A percentile compares a stretch with the other conserved stretches of the same genome.
phyloP scores from a whole-genome alignment of 179 eudicot species.

The Sideroxylon spinosum region DNA sequence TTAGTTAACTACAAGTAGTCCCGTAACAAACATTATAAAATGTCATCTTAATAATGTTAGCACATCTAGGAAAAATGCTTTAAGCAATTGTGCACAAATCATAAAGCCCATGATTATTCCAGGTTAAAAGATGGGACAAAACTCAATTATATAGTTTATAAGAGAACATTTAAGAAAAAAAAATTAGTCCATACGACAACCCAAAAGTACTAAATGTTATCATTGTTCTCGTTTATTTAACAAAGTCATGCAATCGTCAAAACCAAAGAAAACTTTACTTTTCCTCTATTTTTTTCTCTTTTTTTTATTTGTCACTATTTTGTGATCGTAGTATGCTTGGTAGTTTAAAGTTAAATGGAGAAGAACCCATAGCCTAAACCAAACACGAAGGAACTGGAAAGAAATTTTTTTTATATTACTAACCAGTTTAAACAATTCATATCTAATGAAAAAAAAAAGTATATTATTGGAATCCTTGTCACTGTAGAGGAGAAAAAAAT shows the following conservation, averaged over 20 bases:
- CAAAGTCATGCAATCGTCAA: not conserved
- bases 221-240: not conserved
- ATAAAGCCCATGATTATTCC: too few relatives aligned
- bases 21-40: too few relatives aligned
- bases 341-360: too few relatives aligned
- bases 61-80: too few relatives aligned
- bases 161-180: not conserved
- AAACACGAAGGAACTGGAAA: slow-evolving; percentile 43
- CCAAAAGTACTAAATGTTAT: not conserved
- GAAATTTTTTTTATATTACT: not conserved
- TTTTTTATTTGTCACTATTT: slow-evolving; percentile 76
- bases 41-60: too few relatives aligned
- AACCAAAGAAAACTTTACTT: slow-evolving; percentile 41
- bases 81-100: too few relatives aligned
- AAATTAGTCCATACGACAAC: too few relatives aligned
- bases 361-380: too few relatives aligned
- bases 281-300: slow-evolving; percentile 62
- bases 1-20: too few relatives aligned
- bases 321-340: slow-evolving; percentile 87
- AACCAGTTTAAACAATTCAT: not conserved
- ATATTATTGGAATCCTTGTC: not conserved
- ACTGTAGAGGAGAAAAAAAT: not conserved
- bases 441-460: not conserved
- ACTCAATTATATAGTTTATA: not conserved
- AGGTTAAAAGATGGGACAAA: too few relatives aligned